phyloP scores from a whole-genome alignment of 768 basidiomycete genomes.

The Trametes cinnabarina region DNA sequence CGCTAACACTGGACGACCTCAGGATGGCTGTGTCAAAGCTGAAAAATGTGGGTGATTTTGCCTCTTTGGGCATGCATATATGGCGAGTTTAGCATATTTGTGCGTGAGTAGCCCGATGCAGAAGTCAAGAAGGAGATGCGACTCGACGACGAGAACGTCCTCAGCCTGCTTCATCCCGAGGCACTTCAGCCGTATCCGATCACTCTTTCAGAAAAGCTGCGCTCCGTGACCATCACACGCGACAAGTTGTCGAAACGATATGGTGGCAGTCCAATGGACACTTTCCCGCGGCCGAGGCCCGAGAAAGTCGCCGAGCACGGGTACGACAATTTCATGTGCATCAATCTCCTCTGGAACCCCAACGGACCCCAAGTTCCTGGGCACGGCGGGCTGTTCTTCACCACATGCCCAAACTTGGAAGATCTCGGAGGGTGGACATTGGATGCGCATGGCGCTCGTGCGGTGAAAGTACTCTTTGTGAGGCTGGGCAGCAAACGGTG shows the following conservation, averaged over 20 bases:
- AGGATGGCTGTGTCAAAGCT: too few relatives aligned
- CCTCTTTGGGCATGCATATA: too few relatives aligned
- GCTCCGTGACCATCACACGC: slow-evolving; percentile 31
- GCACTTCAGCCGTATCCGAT: slow-evolving; percentile 28
- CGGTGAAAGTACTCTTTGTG: slow-evolving; percentile 5
- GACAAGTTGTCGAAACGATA: slow-evolving; percentile 32
- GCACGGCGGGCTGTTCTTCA: slow-evolving; percentile 34
- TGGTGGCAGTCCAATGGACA: slow-evolving; percentile 35
- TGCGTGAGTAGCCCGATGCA: slow-evolving; percentile 2
- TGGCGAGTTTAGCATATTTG: too few relatives aligned
- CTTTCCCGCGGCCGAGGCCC: slow-evolving; percentile 26
- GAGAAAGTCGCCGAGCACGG: slow-evolving; percentile 29
- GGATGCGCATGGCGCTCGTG: neutral
- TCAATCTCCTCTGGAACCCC: slow-evolving; percentile 33
- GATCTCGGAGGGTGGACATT: neutral
- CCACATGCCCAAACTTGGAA: neutral
- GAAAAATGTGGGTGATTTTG: too few relatives aligned
- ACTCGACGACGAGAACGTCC: slow-evolving; percentile 9
- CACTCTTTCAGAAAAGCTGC: slow-evolving; percentile 25
- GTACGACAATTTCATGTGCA: slow-evolving; percentile 35
- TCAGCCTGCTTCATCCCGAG: slow-evolving; percentile 16
- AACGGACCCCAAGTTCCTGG: slow-evolving; percentile 38
- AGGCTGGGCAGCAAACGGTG: slow-evolving; percentile 15
- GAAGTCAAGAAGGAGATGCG: slow-evolving; percentile 8
- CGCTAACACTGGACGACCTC: too few relatives aligned